Evolutionary conservation across 805 yeast species (phyloP).

Genomic region (Saccharomycopsis microspora): DNA sequence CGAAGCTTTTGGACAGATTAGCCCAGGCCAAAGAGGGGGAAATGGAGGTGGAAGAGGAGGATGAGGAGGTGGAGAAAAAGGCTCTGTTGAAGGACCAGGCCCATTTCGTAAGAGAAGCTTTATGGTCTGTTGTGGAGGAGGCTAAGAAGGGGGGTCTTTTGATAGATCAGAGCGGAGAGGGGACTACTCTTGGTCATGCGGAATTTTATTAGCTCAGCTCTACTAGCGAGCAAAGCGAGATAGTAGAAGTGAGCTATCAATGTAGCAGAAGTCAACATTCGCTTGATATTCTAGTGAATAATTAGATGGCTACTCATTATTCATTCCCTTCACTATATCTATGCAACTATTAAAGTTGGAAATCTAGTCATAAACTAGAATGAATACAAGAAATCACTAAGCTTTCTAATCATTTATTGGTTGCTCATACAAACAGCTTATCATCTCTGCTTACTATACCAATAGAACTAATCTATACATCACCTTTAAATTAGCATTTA

Average conservation of each 20-base stretch:
- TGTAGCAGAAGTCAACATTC: no score
- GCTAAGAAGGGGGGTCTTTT: slow-evolving; percentile 34
- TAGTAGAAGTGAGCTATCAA: neutral
- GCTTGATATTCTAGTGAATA: no score
- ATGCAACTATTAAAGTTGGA: no score
- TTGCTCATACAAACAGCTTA: no score
- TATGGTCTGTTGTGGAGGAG: slow-evolving; percentile 65
- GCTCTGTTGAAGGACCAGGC: slow-evolving; percentile 19
- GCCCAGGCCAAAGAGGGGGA: slow-evolving; percentile 13
- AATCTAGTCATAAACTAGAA: no score
- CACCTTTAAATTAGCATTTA: no score
- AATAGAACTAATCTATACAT: no score
- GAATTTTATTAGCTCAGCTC: slow-evolving; percentile 27
- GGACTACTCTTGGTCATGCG: slow-evolving; percentile 81
- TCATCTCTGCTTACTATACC: no score
- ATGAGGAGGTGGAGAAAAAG: slow-evolving; percentile 22
- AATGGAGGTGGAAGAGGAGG: slow-evolving; percentile 37
- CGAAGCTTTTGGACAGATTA: slow-evolving; percentile 8
- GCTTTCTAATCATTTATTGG: no score
- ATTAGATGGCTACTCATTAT: no score
- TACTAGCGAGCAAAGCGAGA: neutral
- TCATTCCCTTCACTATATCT: no score
- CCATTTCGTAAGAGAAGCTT: slow-evolving; percentile 42
- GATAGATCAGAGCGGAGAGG: slow-evolving; percentile 43
- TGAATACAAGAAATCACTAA: no score